phyloP scores from a whole-genome alignment of 176 grass and related monocot species.

The Cenchrus purpureus region DNA sequence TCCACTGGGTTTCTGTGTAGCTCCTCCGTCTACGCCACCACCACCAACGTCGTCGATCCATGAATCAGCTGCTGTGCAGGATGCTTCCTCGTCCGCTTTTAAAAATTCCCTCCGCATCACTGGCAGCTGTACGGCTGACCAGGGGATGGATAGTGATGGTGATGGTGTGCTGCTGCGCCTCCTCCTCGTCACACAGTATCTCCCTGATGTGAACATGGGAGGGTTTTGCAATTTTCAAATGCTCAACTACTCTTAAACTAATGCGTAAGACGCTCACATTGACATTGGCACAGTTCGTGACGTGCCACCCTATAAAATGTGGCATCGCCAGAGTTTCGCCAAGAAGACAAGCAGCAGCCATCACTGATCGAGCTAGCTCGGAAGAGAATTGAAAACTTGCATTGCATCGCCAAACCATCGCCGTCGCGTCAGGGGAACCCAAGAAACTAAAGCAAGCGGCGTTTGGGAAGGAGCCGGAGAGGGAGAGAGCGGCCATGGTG shows the following conservation, averaged over 20 bases:
- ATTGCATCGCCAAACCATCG: conserved; percentile 2
- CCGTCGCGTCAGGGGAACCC: background rate
- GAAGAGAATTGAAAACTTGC: background rate
- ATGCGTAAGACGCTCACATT: background rate
- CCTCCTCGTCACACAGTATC: conserved; percentile 18
- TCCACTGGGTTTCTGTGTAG: background rate
- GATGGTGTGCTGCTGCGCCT: background rate
- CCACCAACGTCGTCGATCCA: background rate
- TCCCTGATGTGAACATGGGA: conserved; percentile 44
- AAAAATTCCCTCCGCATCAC: conserved; percentile 30
- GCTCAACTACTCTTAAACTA: conserved; percentile 28
- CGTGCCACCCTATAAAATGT: conserved; percentile 65
- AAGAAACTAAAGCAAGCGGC: background rate
- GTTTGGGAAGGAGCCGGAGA: background rate
- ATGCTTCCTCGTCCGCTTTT: conserved; percentile 36
- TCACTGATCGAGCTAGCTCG: conserved; percentile 1
- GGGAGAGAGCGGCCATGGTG: conserved; percentile 44
- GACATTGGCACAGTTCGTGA: conserved; percentile 15
- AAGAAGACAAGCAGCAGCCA: conserved; percentile 32
- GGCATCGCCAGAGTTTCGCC: conserved; percentile 5
- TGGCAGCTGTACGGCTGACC: conserved; percentile 48
- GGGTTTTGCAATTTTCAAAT: conserved; percentile 9
- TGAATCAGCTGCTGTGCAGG: background rate
- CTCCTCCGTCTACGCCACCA: conserved; percentile 2
- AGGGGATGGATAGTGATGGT: background rate